Percentiles rank a stretch among this genome's conserved stretches.
Conservation (phyloP, 345 rosid genomes). For the Acer negundo region DNA sequence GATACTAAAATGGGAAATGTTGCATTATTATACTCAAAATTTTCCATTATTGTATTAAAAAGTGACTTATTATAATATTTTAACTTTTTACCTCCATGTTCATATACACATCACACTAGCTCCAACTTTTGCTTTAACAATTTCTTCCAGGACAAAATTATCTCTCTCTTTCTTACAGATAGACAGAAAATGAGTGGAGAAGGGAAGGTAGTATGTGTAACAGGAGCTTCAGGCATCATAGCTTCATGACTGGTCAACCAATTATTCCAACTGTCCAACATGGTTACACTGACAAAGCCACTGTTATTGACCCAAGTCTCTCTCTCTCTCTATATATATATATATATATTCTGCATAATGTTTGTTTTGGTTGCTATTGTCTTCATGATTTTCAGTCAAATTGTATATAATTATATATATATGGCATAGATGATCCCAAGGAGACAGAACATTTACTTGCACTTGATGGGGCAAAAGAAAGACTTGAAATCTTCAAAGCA, state of each 20-base stretch:
- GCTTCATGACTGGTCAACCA: constrained; percentile 48
- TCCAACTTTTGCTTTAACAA: too few relatives aligned
- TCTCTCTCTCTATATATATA: too few relatives aligned
- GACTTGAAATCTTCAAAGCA: constrained; percentile 36
- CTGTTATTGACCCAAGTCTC: constrained; percentile 30
- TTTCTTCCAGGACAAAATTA: too few relatives aligned
- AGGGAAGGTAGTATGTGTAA: constrained; percentile 38
- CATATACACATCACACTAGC: too few relatives aligned
- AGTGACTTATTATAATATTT: too few relatives aligned
- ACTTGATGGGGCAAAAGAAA: constrained; percentile 43
- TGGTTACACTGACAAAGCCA: constrained; percentile 46
- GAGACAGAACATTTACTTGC: constrained; percentile 33
- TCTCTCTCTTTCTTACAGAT: not conserved
- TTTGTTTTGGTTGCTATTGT: not conserved
- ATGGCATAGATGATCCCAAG: constrained; percentile 35
- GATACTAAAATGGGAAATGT: too few relatives aligned
- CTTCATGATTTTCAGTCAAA: too few relatives aligned
- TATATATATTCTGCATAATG: too few relatives aligned
- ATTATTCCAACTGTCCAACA: constrained; percentile 42
- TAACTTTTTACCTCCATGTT: too few relatives aligned
- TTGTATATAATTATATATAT: too few relatives aligned
- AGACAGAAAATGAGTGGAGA: constrained; percentile 14
- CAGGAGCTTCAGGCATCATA: constrained; percentile 40
- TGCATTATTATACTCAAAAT: too few relatives aligned
- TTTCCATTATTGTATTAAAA: too few relatives aligned